Evolutionary conservation across 805 yeast genomes (phyloP), one percentile per base, ranked within the genome.

Genomic region (Wickerhamomyces chambardii): DNA sequence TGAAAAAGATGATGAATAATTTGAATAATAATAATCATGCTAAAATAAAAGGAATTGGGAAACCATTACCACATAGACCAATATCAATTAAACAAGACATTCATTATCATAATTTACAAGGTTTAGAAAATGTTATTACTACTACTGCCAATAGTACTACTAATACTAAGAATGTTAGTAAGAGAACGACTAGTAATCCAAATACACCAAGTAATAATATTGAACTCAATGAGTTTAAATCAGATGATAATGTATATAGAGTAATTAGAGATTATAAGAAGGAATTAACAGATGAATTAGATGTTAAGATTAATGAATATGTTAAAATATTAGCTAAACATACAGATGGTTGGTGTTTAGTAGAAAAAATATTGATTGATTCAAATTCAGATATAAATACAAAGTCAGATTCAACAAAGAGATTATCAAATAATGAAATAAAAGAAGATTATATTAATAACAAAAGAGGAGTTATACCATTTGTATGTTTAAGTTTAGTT

Each of bases 281-380:
- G 19, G 51, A 44, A 14, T 44, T 64, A 22, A 46, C 61, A 5
- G 68, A 62, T 48, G 70, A 64, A 36, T 48, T 64, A 10, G 37
- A 41, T 12, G 44, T 63, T 6, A 7, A 28, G 1, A 29, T 31
- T 3, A 65, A 64, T 3, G 68, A 62, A 24, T 45, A 29, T 36
- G 56, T 58, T 9, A 50, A 48, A 39, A 45, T 63, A 1, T 37
- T 63, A 7, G 64, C 67, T 2, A 53, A 55, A 15, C 70, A 64
- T 44, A 58, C 66, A 2, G 70, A 64, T 42, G 68, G 68, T 4
- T 64, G 70, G 70, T 64, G 67, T 37, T 42, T 64, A 11, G 66
- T 54, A 3, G 68, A 63, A 35, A 62, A 56, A 34, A 56, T 60
- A 36, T 5, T 9, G 7, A 11, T 12, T 24, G 12, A 24, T 24